Evolutionary conservation across 495 filamentous ascomycete genomes (phyloP).

Genomic region (Coniosporium apollinis): DNA sequence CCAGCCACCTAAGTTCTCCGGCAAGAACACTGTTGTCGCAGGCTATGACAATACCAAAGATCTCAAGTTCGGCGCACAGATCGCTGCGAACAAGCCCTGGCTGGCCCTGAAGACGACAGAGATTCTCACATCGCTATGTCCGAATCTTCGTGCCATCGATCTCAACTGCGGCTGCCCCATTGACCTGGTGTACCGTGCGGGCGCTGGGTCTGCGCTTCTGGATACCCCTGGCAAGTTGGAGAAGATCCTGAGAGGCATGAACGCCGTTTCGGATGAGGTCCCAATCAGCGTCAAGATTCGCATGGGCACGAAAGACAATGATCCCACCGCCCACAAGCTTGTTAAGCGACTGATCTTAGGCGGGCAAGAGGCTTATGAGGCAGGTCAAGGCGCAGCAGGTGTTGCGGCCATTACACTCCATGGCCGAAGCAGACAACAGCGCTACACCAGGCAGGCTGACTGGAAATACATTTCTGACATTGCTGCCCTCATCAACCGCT

Average conservation of each 20-base stretch:
- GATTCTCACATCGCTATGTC: slow-evolving; percentile 53
- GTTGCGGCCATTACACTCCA: slow-evolving; percentile 89
- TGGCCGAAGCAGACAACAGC: slow-evolving; percentile 81
- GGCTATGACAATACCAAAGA: slow-evolving; percentile 72
- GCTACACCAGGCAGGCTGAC: slow-evolving; percentile 76
- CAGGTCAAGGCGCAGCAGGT: slow-evolving; percentile 50
- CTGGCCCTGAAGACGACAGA: slow-evolving; percentile 76
- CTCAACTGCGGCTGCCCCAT: slow-evolving; percentile 96
- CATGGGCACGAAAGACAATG: slow-evolving; percentile 69
- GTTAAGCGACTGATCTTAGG: slow-evolving; percentile 71
- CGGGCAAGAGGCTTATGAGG: slow-evolving; percentile 43
- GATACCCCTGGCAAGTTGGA: slow-evolving; percentile 70
- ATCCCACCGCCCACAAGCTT: slow-evolving; percentile 63
- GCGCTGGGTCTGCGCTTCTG: slow-evolving; percentile 86
- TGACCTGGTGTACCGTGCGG: slow-evolving; percentile 71
- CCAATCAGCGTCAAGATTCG: slow-evolving; percentile 90
- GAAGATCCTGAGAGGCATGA: slow-evolving; percentile 90
- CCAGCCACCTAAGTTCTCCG: slow-evolving; percentile 41
- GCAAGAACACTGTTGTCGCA: slow-evolving; percentile 34
- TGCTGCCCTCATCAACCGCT: slow-evolving; percentile 61
- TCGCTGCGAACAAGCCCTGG: slow-evolving; percentile 79
- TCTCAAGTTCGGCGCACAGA: slow-evolving; percentile 77
- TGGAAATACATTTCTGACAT: slow-evolving; percentile 90
- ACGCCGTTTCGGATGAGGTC: slow-evolving; percentile 66
- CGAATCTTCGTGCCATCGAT: slow-evolving; percentile 74